Base-by-base conservation (phyloP, 495 filamentous ascomycete genomes). In the Cladorrhinum samala region DNA sequence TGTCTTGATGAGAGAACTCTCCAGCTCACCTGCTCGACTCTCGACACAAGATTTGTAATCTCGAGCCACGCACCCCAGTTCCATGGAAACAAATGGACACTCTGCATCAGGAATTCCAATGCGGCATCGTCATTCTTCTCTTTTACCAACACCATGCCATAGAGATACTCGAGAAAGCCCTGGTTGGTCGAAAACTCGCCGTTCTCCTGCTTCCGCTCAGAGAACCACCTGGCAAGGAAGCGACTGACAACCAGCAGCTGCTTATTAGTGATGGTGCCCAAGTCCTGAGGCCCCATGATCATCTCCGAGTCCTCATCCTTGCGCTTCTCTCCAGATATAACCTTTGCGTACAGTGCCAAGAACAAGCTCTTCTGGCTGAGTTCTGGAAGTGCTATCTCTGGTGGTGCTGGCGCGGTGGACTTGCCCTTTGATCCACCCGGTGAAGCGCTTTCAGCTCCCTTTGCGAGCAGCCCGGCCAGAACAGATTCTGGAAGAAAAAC, bases 51-150 rank as follows among this genome's bases (percentile, higher is more conserved):
- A 17, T 94, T 77, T 16, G 83, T 83, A 51, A 99, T 75, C 68
- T 97, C 94, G 20, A 90, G 76, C 94, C 94, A 99, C 21, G 89
- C 88, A 1, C 90, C 90, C 94, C 94, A 99, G 67, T 97, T 94
- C 74, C 88, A 94, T 2, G 91, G 87, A 62, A 86, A 91, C 42
- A 85, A 69, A 62, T 91, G 86, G 6, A 96, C 87, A 63, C 91
- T 96, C 56, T 80, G 77, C 36, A 95, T 75, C 4, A 97, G 74
- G 78, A 88, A 95, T 48, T 83, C 80, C 64, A 88, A 82, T 8
- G 93, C 93, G 44, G 84, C 75, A 24, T 83, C 79, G 50, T 93
- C 91, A 56, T 93, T 95, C 67, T 94, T 94, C 43, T 89, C 83
- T 67, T 91, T 96, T 3, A 84, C 75, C n/a, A 96, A 75, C 33